A percentile compares a stretch with the other conserved stretches of the same genome.
These are phyloP conservation scores for Plasmopara muralis DNA, from an alignment of 352 stramenopile species.

Conservation along the genomic window DNA sequence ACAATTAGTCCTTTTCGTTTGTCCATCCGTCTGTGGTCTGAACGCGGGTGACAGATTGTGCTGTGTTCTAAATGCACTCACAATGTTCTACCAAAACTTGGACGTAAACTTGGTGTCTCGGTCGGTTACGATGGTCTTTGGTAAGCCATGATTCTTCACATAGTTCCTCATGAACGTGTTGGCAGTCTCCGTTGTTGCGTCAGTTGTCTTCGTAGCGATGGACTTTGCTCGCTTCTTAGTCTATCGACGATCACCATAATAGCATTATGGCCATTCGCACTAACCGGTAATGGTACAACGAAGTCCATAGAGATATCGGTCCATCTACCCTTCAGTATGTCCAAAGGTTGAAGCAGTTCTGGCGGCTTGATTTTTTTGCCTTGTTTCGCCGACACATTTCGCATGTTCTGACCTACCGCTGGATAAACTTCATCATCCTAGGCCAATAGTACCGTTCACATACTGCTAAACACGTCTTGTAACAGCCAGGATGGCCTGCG, in stretches of 20 bases:
- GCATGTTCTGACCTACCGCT: constrained; percentile 17
- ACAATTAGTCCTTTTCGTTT: constrained; percentile 8
- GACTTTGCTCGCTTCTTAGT: background rate
- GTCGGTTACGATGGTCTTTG: background rate
- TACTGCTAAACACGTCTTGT: background rate
- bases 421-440: constrained; percentile 12
- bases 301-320: background rate
- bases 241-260: background rate
- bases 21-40: constrained; percentile 5
- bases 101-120: background rate
- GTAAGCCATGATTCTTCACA: constrained; percentile 7
- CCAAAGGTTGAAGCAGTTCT: constrained; percentile 1
- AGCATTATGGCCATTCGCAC: background rate
- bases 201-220: no score
- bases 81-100: constrained; percentile 3
- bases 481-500: no score
- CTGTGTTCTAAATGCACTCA: background rate
- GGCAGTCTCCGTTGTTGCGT: no score
- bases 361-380: constrained; percentile 4
- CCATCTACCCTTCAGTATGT: background rate
- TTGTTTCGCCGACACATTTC: constrained; percentile 19
- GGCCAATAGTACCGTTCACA: background rate
- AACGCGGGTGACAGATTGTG: constrained; percentile 1
- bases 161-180: constrained; percentile 6
- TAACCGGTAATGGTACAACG: background rate